Base-by-base conservation (phyloP, 805 yeast species). In the Wickerhamomyces xylosicus region DNA sequence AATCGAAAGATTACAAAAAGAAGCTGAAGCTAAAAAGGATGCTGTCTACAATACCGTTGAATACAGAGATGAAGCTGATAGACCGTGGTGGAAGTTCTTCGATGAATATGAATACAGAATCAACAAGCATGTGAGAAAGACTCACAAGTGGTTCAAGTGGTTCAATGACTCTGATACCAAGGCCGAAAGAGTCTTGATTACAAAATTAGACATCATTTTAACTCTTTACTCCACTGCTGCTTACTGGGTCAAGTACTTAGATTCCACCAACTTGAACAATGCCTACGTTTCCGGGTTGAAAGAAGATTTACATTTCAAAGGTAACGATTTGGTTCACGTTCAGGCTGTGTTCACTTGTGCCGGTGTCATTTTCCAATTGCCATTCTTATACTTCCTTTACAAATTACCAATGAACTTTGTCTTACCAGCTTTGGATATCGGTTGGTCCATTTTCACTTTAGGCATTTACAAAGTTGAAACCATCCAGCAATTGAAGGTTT, bases 391-490 rank as follows among this genome's bases (percentile, higher is more conserved):
- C 48, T 50, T 75, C 16, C 60, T 81, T 35, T 69, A 71, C 38
- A 67, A 73, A 22, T 54, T 68, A 13, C 78, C 83, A 9, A 61
- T 76, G 47, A 72, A 71, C 50, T 72, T 19, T 15, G 45, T 68
- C 40, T 33, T 41, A 38, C 19, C 33, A 20, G 28, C 36, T 25
- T 33, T 37, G 16, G 46, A 43, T 32, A 25, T 36, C 29, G 11
- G 33, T 5, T 83, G 92, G 94, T 70, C 85, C 0, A 58, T 79
- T 39, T 69, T 79, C 46, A 80, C 89, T 1, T 63, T 83, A 36
- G 71, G 70, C 11, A 62, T 72, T 31, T 77, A 67, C 50, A 66
- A 64, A 46, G 76, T 68, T 34, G 64, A 67, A 18, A 64, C 62
- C 10, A 71, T 72, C 14, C 54, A 63, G 1, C 76, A 74, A 40